Percentiles rank a stretch among this genome's conserved stretches.
These are phyloP conservation scores for Colletotrichum sp. DNA, from an alignment of 2,329 filamentous ascomycete genomes.

Conservation along the genomic window DNA sequence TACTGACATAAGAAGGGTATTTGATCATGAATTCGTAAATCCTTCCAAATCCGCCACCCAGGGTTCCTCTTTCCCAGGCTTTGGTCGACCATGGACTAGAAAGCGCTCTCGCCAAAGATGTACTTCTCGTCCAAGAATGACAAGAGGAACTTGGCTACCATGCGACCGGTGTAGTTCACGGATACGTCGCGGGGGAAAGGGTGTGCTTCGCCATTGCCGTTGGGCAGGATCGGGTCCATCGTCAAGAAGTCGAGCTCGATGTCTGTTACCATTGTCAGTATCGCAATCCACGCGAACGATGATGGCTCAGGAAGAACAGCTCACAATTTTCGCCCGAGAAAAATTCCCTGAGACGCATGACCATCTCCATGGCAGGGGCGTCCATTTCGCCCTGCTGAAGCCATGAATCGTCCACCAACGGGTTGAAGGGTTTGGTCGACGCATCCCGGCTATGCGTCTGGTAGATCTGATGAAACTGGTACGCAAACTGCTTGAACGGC, in stretches of 20 bases:
- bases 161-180: conserved; percentile 56
- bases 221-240: conserved; percentile 50
- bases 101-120: conserved; percentile 42
- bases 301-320: conserved; percentile 21
- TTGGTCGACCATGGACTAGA: neutral
- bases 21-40: neutral
- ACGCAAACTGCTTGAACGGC: conserved; percentile 65
- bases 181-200: conserved; percentile 53
- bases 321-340: conserved; percentile 50
- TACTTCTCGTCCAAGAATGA: conserved; percentile 58
- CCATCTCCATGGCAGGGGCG: conserved; percentile 49
- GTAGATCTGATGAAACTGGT: conserved; percentile 65
- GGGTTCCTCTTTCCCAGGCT: neutral
- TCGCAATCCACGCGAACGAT: neutral
- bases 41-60: neutral
- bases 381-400: conserved; percentile 52
- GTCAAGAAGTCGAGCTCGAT: conserved; percentile 52
- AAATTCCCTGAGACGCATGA: conserved; percentile 47
- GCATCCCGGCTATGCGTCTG: conserved; percentile 60
- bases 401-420: conserved; percentile 51
- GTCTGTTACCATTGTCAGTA: conserved; percentile 23
- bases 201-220: conserved; percentile 42
- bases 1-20: neutral
- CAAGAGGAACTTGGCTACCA: conserved; percentile 59
- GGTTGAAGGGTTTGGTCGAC: conserved; percentile 58